Base-by-base conservation (phyloP, 2,329 filamentous ascomycete genomes). In the Ophiocordyceps camponoti-saundersi region DNA sequence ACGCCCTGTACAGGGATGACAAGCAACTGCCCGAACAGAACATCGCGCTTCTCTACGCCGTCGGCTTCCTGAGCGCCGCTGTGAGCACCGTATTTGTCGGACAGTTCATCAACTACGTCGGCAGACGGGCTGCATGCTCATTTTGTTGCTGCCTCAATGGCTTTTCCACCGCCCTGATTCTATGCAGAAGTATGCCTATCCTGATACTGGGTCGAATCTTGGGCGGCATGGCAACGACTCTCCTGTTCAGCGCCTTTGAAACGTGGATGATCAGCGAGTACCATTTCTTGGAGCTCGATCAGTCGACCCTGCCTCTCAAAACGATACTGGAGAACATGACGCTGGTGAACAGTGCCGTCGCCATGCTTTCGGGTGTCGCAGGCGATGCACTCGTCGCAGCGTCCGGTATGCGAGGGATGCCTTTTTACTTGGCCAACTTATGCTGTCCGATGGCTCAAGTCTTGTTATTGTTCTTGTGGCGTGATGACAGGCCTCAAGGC, bases 211-310 rank as follows among this genome's bases (percentile, higher is more conserved):
- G 76, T 16, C 66, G 75, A n/a, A 54, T 72, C 1, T 64, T 71
- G 8, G 74, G 75, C 16, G 76, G 76, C 0, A 53, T 79, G 18
- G 70, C 69, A 49, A 75, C 73, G 11, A 77, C 72, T 15, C 59
- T 79, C 20, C 64, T 79, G 18, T 78, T 72, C 60, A 74, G 66
- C 44, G 71, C 72, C 11, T 78, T 79, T 50, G 74, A 79, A 52
- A 70, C 72, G 43, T 79, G 75, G 75, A 70, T 79, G 64, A 70
- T 79, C 26, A 66, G 71, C 44, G 74, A 79, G 53, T 79, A 69
- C 50, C 67, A 73, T 49, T 57, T 62, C 22, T 60, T 66, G 41
- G 65, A 65, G n/a, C 53, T 75, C 7, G 59, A 67, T n/a, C 59
- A 49, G 12, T 53, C 58, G 8, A 62, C 64, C 10, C 57, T 62